Conservation (phyloP, 495 filamentous ascomycete species). For the Clohesyomyces aquaticus region DNA sequence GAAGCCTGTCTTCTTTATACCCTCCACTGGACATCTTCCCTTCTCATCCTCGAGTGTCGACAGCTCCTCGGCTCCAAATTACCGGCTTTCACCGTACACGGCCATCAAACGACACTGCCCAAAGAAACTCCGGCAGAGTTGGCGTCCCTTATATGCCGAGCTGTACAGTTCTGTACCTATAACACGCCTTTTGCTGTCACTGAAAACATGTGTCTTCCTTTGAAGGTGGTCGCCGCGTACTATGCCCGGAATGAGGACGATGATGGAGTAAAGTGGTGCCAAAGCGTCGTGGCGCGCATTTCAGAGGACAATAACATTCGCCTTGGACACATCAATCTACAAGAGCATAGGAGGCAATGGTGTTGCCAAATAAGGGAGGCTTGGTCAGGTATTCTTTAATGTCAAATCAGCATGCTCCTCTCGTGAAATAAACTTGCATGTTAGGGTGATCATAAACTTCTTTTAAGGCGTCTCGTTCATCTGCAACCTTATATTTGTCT, state of each 20-base stretch:
- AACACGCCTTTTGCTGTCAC: conserved; percentile 14
- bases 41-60: conserved; percentile 25
- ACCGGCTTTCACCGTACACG: background rate
- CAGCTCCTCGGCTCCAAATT: conserved; percentile 8
- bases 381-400: too few species aligned
- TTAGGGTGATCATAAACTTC: too few species aligned
- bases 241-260: conserved; percentile 22
- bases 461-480: too few species aligned
- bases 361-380: too few species aligned
- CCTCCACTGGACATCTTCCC: conserved; percentile 27
- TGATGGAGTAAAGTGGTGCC: conserved; percentile 26
- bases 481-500: too few species aligned
- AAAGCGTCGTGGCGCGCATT: conserved; percentile 9
- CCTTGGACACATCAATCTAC: too few species aligned
- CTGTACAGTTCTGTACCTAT: conserved; percentile 28
- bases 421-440: too few species aligned
- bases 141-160: conserved; percentile 30
- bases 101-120: background rate
- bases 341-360: too few species aligned
- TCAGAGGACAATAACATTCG: conserved; percentile 27
- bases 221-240: conserved; percentile 13
- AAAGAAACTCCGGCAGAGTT: conserved; percentile 20
- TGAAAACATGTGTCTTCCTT: conserved; percentile 31
- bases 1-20: conserved; percentile 28
- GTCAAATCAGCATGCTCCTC: too few species aligned